A percentile compares a stretch with the other conserved stretches of the same genome.
Conservation (phyloP, 352 stramenopile genomes). For the Phytophthora pinifolia region DNA sequence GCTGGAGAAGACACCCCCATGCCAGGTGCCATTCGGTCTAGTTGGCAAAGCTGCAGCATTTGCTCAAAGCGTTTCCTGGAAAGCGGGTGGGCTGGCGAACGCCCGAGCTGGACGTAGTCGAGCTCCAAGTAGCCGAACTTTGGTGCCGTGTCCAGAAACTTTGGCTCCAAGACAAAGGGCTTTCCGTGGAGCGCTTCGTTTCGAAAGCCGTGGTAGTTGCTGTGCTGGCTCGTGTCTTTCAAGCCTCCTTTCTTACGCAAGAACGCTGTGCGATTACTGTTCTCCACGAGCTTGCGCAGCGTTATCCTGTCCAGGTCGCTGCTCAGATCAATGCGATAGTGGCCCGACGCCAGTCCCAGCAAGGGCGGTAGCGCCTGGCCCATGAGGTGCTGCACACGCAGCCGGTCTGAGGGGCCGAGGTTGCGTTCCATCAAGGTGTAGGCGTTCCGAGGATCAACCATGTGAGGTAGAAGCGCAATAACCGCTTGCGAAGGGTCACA, state of each 20-base stretch:
- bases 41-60: conserved; percentile 55
- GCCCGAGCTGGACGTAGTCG: conserved; percentile 70
- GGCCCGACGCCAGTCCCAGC: conserved; percentile 55
- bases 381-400: conserved; percentile 73
- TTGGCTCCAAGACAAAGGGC: conserved; percentile 44
- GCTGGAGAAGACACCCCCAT: conserved; percentile 28
- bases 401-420: conserved; percentile 40
- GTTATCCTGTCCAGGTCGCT: conserved; percentile 67
- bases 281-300: conserved; percentile 75
- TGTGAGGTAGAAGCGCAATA: conserved; percentile 64
- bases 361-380: conserved; percentile 60
- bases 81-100: conserved; percentile 32
- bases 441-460: conserved; percentile 68
- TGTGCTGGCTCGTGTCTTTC: conserved; percentile 76
- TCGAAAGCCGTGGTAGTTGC: conserved; percentile 75
- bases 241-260: conserved; percentile 60
- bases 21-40: conserved; percentile 45
- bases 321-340: conserved; percentile 71
- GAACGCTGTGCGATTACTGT: conserved; percentile 76
- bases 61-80: conserved; percentile 71
- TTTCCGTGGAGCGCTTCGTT: conserved; percentile 79
- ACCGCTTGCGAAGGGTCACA: conserved; percentile 68
- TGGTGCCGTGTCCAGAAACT: conserved; percentile 64
- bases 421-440: conserved; percentile 70
- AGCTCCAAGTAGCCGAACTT: conserved; percentile 78